These are phyloP conservation scores for Mycena rosella DNA, from an alignment of 768 basidiomycete species.

Conservation along the genomic window DNA sequence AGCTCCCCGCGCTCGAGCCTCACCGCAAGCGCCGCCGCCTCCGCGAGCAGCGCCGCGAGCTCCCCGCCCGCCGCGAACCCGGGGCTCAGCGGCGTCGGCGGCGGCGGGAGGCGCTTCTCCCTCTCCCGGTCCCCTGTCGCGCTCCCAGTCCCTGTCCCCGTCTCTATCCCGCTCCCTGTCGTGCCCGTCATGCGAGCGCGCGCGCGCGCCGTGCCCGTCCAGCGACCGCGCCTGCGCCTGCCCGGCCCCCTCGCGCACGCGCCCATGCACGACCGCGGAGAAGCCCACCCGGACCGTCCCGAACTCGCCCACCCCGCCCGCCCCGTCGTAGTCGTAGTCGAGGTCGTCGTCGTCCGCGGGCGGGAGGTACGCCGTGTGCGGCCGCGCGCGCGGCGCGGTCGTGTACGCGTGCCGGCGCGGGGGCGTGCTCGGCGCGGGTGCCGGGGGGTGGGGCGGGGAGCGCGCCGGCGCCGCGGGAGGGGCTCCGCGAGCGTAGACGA, in stretches of 20 bases:
- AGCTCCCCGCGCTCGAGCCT: constrained; percentile 64
- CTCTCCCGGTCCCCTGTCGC: neutral
- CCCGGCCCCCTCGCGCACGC: constrained; percentile 54
- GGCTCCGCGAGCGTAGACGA: too few relatives aligned
- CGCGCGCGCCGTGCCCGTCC: neutral
- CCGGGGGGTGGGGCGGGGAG: neutral
- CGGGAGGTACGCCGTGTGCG: constrained; percentile 31
- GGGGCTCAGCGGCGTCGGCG: constrained; percentile 59
- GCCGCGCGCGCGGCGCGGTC: constrained; percentile 27
- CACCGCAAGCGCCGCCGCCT: constrained; percentile 70
- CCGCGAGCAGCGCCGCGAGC: constrained; percentile 65
- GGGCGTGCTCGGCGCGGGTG: neutral
- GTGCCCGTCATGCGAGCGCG: neutral
- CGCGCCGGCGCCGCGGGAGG: neutral
- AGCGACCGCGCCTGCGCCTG: neutral
- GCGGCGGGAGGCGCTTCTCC: constrained; percentile 46
- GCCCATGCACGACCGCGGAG: constrained; percentile 70
- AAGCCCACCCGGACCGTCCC: constrained; percentile 51
- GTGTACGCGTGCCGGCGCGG: constrained; percentile 30
- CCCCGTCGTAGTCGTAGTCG: constrained; percentile 26
- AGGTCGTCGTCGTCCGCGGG: constrained; percentile 25
- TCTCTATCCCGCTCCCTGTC: too few relatives aligned
- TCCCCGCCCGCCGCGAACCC: constrained; percentile 56
- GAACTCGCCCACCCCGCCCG: constrained; percentile 38
- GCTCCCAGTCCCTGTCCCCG: neutral